phyloP scores from a whole-genome alignment of 1,139 yeast species.

The Protomyces pachydermus region DNA sequence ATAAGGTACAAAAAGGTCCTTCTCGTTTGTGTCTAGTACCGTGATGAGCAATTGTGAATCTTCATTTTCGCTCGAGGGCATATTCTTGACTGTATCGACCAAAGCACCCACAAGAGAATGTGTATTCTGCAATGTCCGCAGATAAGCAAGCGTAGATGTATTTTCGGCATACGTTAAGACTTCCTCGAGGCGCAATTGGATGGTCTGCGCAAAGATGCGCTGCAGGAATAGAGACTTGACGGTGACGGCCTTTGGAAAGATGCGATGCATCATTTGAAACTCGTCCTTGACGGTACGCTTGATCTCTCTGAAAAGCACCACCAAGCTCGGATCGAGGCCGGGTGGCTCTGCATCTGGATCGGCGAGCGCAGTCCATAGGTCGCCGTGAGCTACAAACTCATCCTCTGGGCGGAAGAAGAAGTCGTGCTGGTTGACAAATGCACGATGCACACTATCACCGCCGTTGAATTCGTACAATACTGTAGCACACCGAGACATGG shows the following conservation, averaged over 20 bases:
- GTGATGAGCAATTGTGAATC: conserved; percentile 42
- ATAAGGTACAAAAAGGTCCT: conserved; percentile 68
- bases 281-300: conserved; percentile 56
- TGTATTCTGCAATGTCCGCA: conserved; percentile 66
- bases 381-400: conserved; percentile 40
- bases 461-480: conserved; percentile 79
- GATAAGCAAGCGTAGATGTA: conserved; percentile 65
- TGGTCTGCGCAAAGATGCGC: conserved; percentile 68
- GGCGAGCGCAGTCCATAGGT: conserved; percentile 48
- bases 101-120: conserved; percentile 59
- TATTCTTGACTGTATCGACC: conserved; percentile 61
- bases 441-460: conserved; percentile 74
- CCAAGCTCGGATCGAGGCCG: conserved; percentile 43
- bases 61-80: conserved; percentile 34
- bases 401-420: conserved; percentile 54
- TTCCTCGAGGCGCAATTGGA: conserved; percentile 62
- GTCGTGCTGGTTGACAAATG: conserved; percentile 76
- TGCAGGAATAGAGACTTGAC: conserved; percentile 69
- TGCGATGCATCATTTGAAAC: conserved; percentile 65
- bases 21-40: conserved; percentile 65
- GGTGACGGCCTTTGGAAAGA: conserved; percentile 62
- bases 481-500: conserved; percentile 69
- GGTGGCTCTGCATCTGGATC: conserved; percentile 46
- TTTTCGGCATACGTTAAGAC: conserved; percentile 62
- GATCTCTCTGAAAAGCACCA: conserved; percentile 45